phyloP scores from a whole-genome alignment of 345 rosid genomes.

The Eucalyptus rudis region DNA sequence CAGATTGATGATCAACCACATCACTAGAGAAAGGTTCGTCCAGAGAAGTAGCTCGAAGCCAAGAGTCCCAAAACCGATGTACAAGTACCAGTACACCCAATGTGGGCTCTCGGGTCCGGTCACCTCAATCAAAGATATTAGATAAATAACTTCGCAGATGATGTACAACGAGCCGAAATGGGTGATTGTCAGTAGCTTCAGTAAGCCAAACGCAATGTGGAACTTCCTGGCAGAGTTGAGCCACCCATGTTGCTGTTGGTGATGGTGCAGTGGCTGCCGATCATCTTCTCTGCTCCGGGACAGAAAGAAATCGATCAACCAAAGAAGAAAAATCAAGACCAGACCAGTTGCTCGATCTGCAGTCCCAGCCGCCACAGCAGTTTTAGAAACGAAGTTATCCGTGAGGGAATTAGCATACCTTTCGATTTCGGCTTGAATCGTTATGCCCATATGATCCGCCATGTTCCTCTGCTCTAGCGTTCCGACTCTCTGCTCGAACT shows the following conservation, averaged over 20 bases:
- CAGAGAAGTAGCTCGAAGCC: background rate
- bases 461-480: background rate
- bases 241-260: background rate
- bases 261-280: background rate
- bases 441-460: background rate
- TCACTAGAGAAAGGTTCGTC: background rate
- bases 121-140: background rate
- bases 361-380: background rate
- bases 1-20: background rate
- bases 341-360: background rate
- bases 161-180: background rate
- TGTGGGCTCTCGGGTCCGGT: background rate
- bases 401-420: background rate
- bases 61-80: background rate
- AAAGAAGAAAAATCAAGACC: background rate
- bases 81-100: background rate
- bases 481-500: background rate
- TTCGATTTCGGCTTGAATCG: background rate
- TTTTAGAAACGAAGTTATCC: background rate
- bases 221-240: background rate
- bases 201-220: background rate
- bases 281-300: rapidly evolving
- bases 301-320: background rate
- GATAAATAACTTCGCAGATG: background rate
- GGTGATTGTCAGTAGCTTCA: background rate